Base-by-base conservation (phyloP, 2,329 filamentous ascomycete species). In the Calonectria crousiana region DNA sequence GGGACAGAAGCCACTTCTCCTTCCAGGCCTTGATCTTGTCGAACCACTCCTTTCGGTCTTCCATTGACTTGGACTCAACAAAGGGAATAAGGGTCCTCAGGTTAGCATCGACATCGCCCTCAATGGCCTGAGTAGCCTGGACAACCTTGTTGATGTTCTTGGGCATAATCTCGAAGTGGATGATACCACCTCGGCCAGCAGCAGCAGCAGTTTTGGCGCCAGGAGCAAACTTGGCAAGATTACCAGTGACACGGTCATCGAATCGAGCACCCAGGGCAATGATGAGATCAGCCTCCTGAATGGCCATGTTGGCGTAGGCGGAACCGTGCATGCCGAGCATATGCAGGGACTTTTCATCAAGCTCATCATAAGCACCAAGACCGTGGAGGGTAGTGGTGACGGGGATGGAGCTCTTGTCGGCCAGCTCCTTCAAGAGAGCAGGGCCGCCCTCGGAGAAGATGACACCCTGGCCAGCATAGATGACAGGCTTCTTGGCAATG, bases 111-210 rank as follows among this genome's bases (percentile, higher is more conserved):
- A 98, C 95, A 82, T 98, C 96, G 73, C 97, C 97, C 86, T 98
- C 96, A 23, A 98, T 93, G 58, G 97, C 96, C 87, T 98, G 95
- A 52, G 95, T 98, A 10, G 96, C 96, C 87, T 98, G 95, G 18
- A 99, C 94, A 52, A 98, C 96, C 91, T 98, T 99, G 92, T 98
- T 98, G 88, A 98, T 98, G 89, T 99, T 98, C 93, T 99, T 99
- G 81, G 97, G 96, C 93, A 98, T 94, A 81, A 99, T 96, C 84
- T 98, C 96, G 82, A 98, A 98, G 86, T 99, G 96, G 20, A 98
- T 91, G 81, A 99, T 98, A 82, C 97, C 97, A 81, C 97, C 97
- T 76, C 95, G 94, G 69, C 93, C 93, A 87, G 98, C 95, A 14
- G 91, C 89, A 6, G 95, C 96, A 0, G 97, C 97, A 18, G 92